Percentiles rank a stretch among this genome's conserved stretches.
These are phyloP conservation scores for Annulohypoxylon bovei DNA, from an alignment of 495 filamentous ascomycete genomes.

Conservation along the genomic window DNA sequence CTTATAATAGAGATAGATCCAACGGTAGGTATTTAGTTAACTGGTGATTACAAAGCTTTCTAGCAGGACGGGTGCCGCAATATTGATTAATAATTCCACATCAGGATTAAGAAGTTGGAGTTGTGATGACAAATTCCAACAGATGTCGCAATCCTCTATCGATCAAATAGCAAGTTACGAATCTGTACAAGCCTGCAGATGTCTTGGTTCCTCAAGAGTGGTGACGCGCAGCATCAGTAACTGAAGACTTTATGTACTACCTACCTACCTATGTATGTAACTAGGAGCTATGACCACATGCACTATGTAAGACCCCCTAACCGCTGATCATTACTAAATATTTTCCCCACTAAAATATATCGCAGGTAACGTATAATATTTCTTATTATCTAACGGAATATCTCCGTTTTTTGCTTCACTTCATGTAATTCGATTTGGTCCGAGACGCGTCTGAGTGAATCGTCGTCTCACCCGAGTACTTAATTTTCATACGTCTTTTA, in stretches of 20 bases:
- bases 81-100: slow-evolving; percentile 39
- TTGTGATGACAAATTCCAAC: slow-evolving; percentile 36
- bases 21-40: neutral
- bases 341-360: neutral
- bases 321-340: neutral
- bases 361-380: neutral
- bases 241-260: neutral
- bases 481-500: neutral
- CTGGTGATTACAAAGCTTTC: neutral
- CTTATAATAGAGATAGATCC: slow-evolving; percentile 8
- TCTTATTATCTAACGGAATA: neutral
- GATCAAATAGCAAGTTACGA: slow-evolving; percentile 27
- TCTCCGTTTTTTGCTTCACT: neutral
- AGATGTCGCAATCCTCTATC: slow-evolving; percentile 38
- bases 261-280: neutral
- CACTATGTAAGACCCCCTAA: neutral
- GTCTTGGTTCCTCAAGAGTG: slow-evolving; percentile 7
- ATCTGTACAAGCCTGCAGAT: slow-evolving; percentile 4
- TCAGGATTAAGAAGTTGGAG: slow-evolving; percentile 12
- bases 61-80: slow-evolving; percentile 22
- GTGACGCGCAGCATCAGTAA: slow-evolving; percentile 37
- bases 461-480: neutral
- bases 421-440: neutral
- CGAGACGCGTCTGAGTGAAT: neutral
- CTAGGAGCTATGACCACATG: slow-evolving; percentile 18